phyloP scores from a whole-genome alignment of 2,329 filamentous ascomycete genomes.

The Dryadomyces sulphureus region DNA sequence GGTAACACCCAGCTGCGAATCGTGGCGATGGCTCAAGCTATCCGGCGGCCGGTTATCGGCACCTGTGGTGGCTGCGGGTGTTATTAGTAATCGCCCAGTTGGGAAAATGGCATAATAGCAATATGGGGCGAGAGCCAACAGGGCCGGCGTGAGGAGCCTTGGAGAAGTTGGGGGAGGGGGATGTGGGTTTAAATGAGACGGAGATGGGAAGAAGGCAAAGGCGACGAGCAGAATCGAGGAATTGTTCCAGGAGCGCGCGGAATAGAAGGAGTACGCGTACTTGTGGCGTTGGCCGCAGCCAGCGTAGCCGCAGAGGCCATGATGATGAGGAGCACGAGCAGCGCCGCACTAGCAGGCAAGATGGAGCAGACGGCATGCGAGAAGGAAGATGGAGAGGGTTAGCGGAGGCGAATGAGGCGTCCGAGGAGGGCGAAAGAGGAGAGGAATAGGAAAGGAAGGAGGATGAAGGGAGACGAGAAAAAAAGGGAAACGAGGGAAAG shows the following conservation, averaged over 20 bases:
- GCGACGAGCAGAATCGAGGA: too few species aligned
- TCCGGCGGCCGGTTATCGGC: background rate
- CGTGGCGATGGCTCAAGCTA: background rate
- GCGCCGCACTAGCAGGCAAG: background rate
- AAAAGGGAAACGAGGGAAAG: background rate
- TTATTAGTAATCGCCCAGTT: background rate
- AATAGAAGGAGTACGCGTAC: too few species aligned
- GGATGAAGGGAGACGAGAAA: background rate
- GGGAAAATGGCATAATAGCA: background rate
- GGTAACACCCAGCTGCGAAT: conserved; percentile 1
- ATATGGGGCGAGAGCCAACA: background rate
- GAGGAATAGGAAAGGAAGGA: background rate
- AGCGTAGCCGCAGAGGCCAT: background rate
- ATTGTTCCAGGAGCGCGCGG: too few species aligned
- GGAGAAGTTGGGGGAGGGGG: background rate
- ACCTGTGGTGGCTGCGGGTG: background rate
- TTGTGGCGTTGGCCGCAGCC: background rate
- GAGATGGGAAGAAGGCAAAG: background rate
- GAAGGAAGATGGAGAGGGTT: background rate
- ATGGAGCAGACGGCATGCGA: background rate
- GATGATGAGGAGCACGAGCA: background rate
- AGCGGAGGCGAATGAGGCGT: background rate
- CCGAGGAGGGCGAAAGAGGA: background rate
- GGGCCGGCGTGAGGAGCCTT: background rate
- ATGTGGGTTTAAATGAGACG: background rate